These are phyloP conservation scores for Pythium graminicola DNA, from an alignment of 352 stramenopile species.

Conservation along the genomic window DNA sequence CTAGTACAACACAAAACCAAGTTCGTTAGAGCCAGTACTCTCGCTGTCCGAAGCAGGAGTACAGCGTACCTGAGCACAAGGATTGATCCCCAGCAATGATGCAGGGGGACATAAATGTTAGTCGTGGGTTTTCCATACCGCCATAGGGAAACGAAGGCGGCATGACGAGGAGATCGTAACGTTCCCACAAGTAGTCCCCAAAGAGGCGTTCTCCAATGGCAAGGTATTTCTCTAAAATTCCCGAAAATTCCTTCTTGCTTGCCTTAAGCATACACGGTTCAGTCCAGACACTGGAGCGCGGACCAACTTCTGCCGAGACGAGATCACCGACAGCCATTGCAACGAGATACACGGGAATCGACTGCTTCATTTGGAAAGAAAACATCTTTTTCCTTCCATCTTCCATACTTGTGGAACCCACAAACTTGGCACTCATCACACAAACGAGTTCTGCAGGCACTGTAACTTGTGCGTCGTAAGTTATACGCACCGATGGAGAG, in stretches of 20 bases:
- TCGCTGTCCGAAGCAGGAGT: too few species aligned
- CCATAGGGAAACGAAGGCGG: conserved; percentile 92
- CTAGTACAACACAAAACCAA: too few species aligned
- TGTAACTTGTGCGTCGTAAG: conserved; percentile 83
- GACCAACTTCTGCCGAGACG: conserved; percentile 81
- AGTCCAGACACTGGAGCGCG: conserved; percentile 43
- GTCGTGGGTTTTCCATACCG: conserved; percentile 96
- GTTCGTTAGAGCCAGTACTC: too few species aligned
- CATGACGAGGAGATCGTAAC: conserved; percentile 97
- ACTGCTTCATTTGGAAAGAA: conserved; percentile 82
- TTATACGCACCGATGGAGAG: conserved; percentile 90
- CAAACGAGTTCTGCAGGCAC: conserved; percentile 60
- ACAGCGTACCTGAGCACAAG: too few species aligned
- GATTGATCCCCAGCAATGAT: conserved; percentile 92
- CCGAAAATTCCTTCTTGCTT: conserved; percentile 77
- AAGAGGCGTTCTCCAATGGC: conserved; percentile 89
- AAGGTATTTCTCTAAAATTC: conserved; percentile 92
- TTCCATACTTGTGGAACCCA: conserved; percentile 31
- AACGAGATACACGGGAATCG: conserved; percentile 11
- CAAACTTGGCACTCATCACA: conserved; percentile 84
- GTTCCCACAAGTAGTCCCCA: conserved; percentile 37
- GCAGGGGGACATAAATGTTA: conserved; percentile 97
- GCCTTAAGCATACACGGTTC: conserved; percentile 75
- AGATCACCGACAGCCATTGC: conserved; percentile 71
- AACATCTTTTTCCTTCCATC: conserved; percentile 36